These are phyloP conservation scores for Pseudophaeomoniella oleicola DNA, from an alignment of 2,329 filamentous ascomycete species.

Conservation along the genomic window DNA sequence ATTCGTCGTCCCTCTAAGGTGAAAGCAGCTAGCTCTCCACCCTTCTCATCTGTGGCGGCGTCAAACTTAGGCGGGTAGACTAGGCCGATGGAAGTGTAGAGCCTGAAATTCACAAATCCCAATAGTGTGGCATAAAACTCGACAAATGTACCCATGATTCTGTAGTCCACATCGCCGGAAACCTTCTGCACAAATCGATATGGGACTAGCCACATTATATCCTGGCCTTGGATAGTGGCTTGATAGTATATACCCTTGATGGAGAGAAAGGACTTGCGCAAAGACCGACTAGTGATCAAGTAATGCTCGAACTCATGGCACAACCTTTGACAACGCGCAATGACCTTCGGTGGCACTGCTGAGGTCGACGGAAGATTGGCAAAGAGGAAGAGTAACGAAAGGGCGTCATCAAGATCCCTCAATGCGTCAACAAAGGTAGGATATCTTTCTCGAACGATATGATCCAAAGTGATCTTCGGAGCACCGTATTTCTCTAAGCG, in stretches of 20 bases:
- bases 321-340: slow-evolving; percentile 83
- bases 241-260: slow-evolving; percentile 99
- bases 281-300: slow-evolving; percentile 76
- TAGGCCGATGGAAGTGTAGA: slow-evolving; percentile 81
- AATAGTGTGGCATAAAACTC: slow-evolving; percentile 97
- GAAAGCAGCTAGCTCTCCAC: slow-evolving; percentile 81
- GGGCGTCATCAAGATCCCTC: slow-evolving; percentile 85
- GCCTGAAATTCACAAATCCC: slow-evolving; percentile 87
- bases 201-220: slow-evolving; percentile 91
- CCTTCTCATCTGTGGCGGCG: slow-evolving; percentile 68
- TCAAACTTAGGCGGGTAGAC: slow-evolving; percentile 96
- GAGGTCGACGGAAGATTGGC: slow-evolving; percentile 86
- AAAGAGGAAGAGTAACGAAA: slow-evolving; percentile 95
- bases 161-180: slow-evolving; percentile 87
- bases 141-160: slow-evolving; percentile 98
- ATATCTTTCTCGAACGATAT: slow-evolving; percentile 96
- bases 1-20: slow-evolving; percentile 64
- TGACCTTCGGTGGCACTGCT: slow-evolving; percentile 85
- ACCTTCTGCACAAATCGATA: slow-evolving; percentile 96
- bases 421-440: slow-evolving; percentile 92
- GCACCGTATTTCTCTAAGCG: slow-evolving; percentile 84
- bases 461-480: slow-evolving; percentile 80
- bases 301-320: slow-evolving; percentile 97
- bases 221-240: slow-evolving; percentile 90
- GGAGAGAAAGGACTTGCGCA: slow-evolving; percentile 91